Base-by-base conservation (phyloP, 169 alveolate genomes). In the Besnoitia besnoiti region DNA sequence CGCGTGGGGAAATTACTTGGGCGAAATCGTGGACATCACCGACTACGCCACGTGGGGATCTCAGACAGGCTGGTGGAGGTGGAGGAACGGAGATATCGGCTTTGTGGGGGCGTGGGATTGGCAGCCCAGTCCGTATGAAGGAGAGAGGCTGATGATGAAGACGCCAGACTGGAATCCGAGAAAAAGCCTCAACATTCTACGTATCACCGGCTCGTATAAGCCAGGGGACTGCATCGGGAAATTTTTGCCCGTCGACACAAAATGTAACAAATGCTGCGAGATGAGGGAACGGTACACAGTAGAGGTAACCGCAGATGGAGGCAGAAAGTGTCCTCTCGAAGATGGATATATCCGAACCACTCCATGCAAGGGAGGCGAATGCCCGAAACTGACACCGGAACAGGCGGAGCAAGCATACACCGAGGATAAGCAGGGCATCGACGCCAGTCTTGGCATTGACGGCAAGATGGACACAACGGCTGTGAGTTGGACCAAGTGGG, bases 171-270 rank as follows among this genome's bases (percentile, higher is more conserved):
- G 39, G 47, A 16, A 19, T 2, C 47, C 82, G 24, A 73, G 46
- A n/a, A 73, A 73, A 16, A 37, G 12, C 27, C 2, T n/a, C 44
- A 73, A 37, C 16, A n/a, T 73, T 27, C 44, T 73, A 1, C 82
- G 82, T 1, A 73, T 73, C 46, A n/a, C 47, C 24, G 82, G 82
- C 16, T 73, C 39, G 27, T 35, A n/a, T n/a, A 73, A 42, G 16
- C 39, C 27, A 73, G 82, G 82, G 47, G 82, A 73, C 82, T 73
- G 82, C 82, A 30, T 73, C n/a, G 82, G 82, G 30, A 73, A 73
- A 37, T 73, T 73, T 19, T n/a, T 73, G 2, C 82, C 82, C n/a
- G 46, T 73, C 10, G 82, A 73, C 47, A 35, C 46, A 8, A 19
- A n/a, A 42, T 73, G 82, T n/a, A 73, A 73, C 82, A n/a, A 73